Conservation (phyloP, 2,329 filamentous ascomycete genomes). For the Penicillium psychrosexuale region DNA sequence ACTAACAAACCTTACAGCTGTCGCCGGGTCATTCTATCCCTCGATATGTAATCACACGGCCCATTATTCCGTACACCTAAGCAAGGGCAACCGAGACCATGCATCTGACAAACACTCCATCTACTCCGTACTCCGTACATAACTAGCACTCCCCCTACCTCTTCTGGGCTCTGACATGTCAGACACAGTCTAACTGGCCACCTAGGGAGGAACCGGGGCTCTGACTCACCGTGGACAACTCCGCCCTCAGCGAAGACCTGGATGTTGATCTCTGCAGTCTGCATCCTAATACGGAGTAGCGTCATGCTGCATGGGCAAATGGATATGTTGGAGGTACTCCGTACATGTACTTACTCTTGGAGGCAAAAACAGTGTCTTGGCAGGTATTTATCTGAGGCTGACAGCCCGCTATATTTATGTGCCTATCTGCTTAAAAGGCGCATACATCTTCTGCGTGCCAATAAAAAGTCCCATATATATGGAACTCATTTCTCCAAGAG, state of each 20-base stretch:
- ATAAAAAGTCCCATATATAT: neutral
- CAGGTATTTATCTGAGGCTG: neutral
- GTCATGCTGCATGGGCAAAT: constrained; percentile 19
- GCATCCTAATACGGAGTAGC: constrained; percentile 14
- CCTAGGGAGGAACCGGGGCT: neutral
- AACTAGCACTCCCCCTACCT: neutral
- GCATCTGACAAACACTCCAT: neutral
- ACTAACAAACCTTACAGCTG: neutral
- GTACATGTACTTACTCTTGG: neutral
- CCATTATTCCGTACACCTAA: constrained; percentile 25
- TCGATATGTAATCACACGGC: neutral
- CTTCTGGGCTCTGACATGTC: constrained; percentile 5
- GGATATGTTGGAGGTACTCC: neutral
- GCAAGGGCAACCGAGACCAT: constrained; percentile 18
- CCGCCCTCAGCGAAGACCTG: neutral
- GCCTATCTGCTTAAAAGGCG: constrained; percentile 11
- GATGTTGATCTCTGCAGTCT: constrained; percentile 18
- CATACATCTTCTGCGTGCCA: constrained; percentile 7
- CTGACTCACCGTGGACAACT: constrained; percentile 18
- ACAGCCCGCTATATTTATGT: neutral
- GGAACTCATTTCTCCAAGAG: neutral
- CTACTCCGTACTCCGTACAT: too few relatives aligned
- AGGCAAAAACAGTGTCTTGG: neutral
- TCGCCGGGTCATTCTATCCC: neutral
- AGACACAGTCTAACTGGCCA: constrained; percentile 2